Evolutionary conservation across 73 alveolate genomes (phyloP).

Genomic region (Breviolum minutum): DNA sequence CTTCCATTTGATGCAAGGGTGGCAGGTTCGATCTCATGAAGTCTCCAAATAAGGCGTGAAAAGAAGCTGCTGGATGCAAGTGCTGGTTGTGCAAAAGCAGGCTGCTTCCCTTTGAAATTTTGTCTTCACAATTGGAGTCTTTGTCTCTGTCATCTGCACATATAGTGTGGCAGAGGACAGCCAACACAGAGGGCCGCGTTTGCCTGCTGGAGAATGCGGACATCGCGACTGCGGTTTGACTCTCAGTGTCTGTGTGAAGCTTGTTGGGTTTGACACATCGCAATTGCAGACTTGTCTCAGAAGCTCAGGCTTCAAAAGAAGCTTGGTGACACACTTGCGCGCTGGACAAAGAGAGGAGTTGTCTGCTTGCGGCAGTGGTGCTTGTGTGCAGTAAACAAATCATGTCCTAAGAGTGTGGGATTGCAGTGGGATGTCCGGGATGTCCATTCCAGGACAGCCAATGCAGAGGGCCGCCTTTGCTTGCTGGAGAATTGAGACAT

Average conservation of each 20-base stretch:
- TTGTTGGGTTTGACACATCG: too few relatives aligned
- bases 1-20: too few relatives aligned
- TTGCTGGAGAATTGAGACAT: neutral
- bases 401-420: neutral
- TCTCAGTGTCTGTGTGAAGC: neutral
- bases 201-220: neutral
- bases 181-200: neutral
- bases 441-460: neutral
- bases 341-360: neutral
- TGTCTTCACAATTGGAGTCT: neutral
- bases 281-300: too few relatives aligned
- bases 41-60: neutral
- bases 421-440: neutral
- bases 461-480: conserved; percentile 7
- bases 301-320: neutral
- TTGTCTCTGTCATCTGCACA: too few relatives aligned
- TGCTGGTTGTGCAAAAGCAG: neutral
- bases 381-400: too few relatives aligned
- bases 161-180: too few relatives aligned
- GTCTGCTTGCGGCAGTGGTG: too few relatives aligned
- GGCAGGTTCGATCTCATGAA: too few relatives aligned
- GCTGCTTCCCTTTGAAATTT: neutral
- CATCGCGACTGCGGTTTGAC: neutral
- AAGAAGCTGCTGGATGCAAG: neutral
- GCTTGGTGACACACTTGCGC: neutral